Evolutionary conservation across 331 rosid species (phyloP).

Genomic region (Acacia pycnantha): DNA sequence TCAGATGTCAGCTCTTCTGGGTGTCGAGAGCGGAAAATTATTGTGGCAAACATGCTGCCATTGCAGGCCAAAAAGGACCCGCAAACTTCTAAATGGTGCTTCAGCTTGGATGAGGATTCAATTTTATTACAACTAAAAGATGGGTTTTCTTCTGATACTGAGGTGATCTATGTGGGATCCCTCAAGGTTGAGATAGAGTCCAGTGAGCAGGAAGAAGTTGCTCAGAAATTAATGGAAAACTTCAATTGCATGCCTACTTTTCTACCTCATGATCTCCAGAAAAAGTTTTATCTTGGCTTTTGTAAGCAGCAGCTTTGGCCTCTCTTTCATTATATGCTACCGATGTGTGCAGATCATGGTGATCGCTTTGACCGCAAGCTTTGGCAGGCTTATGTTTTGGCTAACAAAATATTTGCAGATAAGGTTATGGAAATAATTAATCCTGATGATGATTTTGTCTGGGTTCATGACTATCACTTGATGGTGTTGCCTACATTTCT

Average conservation of each 20-base stretch:
- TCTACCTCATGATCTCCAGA: conserved; percentile 82
- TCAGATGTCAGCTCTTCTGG: conserved; percentile 75
- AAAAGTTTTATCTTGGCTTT: conserved; percentile 80
- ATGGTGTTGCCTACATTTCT: conserved; percentile 96
- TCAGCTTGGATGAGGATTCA: conserved; percentile 89
- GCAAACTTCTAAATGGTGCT: conserved; percentile 78
- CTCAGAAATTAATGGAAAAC: conserved; percentile 75
- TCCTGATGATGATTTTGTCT: conserved; percentile 91
- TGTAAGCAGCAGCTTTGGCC: conserved; percentile 98
- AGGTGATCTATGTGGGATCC: conserved; percentile 90
- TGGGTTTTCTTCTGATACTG: conserved; percentile 84
- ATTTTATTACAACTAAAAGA: conserved; percentile 73
- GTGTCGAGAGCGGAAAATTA: conserved; percentile 75
- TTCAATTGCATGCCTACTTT: conserved; percentile 89
- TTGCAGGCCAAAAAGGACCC: conserved; percentile 82
- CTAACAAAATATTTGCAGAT: conserved; percentile 90
- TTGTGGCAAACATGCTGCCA: conserved; percentile 94
- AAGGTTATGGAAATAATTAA: conserved; percentile 95
- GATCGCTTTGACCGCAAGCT: conserved; percentile 86
- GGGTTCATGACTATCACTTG: conserved; percentile 97
- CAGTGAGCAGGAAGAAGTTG: conserved; percentile 86
- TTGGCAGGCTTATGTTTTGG: conserved; percentile 97
- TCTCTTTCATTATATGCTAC: conserved; percentile 94
- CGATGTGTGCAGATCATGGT: conserved; percentile 91
- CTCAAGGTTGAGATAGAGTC: conserved; percentile 84